phyloP scores from a whole-genome alignment of 148 eudicot genomes.

The Amaranthus cruentus region DNA sequence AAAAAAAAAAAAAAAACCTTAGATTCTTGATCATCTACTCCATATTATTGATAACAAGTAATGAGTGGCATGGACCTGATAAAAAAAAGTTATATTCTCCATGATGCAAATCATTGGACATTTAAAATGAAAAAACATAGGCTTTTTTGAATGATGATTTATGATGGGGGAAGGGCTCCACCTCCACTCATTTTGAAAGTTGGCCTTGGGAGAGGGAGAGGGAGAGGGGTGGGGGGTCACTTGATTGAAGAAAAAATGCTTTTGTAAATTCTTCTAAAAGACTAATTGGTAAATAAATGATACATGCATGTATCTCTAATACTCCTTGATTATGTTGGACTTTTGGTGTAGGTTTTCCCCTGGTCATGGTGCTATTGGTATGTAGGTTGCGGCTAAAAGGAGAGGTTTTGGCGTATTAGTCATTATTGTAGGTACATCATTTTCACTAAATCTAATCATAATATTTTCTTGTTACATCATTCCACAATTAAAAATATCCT shows the following conservation, averaged over 20 bases:
- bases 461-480: slow-evolving; percentile 23
- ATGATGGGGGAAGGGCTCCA: slow-evolving; percentile 29
- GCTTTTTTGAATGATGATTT: slow-evolving; percentile 18
- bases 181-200: slow-evolving; percentile 21
- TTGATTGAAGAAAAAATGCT: slow-evolving; percentile 21
- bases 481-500: background rate
- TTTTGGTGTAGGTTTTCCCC: slow-evolving; percentile 51
- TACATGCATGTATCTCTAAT: slow-evolving; percentile 6
- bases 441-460: slow-evolving; percentile 19
- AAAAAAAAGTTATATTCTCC: slow-evolving; percentile 24
- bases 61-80: slow-evolving; percentile 17
- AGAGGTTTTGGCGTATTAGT: slow-evolving; percentile 28
- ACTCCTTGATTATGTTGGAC: slow-evolving; percentile 2
- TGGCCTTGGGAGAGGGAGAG: background rate
- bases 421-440: slow-evolving; percentile 38
- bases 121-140: slow-evolving; percentile 1
- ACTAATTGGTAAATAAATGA: slow-evolving; percentile 6
- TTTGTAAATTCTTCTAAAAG: slow-evolving; percentile 18
- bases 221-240: slow-evolving; percentile 1
- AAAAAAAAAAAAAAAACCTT: background rate
- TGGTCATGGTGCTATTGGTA: slow-evolving; percentile 55
- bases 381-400: slow-evolving; percentile 39
- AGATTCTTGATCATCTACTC: slow-evolving; percentile 6
- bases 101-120: slow-evolving; percentile 11
- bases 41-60: slow-evolving; percentile 14